Conservation (phyloP, 371 early-diverging fungal species). For the Mucor piriformis region DNA sequence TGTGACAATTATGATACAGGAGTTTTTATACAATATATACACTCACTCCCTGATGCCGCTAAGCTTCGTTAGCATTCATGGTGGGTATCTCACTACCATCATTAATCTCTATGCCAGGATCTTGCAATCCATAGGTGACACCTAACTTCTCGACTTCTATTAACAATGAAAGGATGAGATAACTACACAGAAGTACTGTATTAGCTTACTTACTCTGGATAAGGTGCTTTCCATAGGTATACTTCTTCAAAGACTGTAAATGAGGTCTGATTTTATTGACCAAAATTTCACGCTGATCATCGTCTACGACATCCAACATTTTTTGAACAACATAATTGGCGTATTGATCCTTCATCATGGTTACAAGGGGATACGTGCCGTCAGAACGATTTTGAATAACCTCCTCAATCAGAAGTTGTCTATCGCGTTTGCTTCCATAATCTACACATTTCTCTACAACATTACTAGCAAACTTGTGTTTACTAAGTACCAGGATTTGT, state of each 20-base stretch:
- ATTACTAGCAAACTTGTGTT: constrained; percentile 97
- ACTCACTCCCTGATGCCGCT: constrained; percentile 19
- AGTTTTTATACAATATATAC: constrained; percentile 28
- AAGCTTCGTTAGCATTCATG: background rate
- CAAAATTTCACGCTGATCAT: constrained; percentile 81
- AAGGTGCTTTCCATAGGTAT: constrained; percentile 95
- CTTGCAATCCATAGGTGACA: constrained; percentile 5
- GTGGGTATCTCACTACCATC: background rate
- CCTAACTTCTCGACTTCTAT: constrained; percentile 36
- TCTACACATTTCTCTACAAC: constrained; percentile 97
- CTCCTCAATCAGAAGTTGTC: constrained; percentile 85
- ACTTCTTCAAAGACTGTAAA: constrained; percentile 86
- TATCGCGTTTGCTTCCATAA: constrained; percentile 72
- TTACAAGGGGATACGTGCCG: constrained; percentile 79
- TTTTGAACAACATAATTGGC: constrained; percentile 99
- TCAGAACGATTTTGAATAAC: constrained; percentile 71
- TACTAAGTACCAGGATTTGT: constrained; percentile 80
- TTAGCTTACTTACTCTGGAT: constrained; percentile 69
- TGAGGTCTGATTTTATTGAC: constrained; percentile 88
- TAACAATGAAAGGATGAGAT: background rate
- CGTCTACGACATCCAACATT: constrained; percentile 95
- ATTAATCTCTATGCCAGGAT: constrained; percentile 4
- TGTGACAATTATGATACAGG: constrained; percentile 20
- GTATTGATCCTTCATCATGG: constrained; percentile 99
- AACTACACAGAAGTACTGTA: background rate